These are phyloP conservation scores for Lactarius sanguifluus DNA, from an alignment of 768 basidiomycete genomes.

Conservation along the genomic window DNA sequence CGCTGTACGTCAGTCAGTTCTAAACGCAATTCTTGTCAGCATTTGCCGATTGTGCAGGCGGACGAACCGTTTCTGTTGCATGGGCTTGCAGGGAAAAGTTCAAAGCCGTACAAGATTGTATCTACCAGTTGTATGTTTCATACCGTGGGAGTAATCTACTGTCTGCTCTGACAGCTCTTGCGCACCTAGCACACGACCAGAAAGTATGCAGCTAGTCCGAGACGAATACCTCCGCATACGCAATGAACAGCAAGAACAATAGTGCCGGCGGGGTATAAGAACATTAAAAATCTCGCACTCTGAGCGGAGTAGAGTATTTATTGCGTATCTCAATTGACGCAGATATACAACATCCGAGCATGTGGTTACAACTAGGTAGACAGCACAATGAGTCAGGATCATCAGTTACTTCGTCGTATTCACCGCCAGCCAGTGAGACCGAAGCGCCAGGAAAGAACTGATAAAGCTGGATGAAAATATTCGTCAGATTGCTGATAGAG, in stretches of 20 bases:
- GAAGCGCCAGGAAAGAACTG: slow-evolving; percentile 39
- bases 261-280: background rate
- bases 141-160: background rate
- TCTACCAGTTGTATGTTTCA: slow-evolving; percentile 71
- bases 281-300: background rate
- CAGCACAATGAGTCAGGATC: background rate
- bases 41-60: slow-evolving; percentile 81
- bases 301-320: background rate
- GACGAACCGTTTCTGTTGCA: slow-evolving; percentile 78
- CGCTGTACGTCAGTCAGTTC: background rate
- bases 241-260: slow-evolving; percentile 37
- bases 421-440: slow-evolving; percentile 25
- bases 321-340: slow-evolving; percentile 18
- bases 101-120: slow-evolving; percentile 71
- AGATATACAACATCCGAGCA: background rate
- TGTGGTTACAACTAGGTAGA: slow-evolving; percentile 1
- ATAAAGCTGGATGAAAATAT: slow-evolving; percentile 48
- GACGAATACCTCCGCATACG: slow-evolving; percentile 72
- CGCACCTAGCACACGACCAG: slow-evolving; percentile 60
- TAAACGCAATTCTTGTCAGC: slow-evolving; percentile 42
- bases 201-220: slow-evolving; percentile 70
- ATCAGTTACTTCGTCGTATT: slow-evolving; percentile 19
- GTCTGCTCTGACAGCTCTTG: background rate
- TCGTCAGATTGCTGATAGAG: slow-evolving; percentile 13
- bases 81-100: slow-evolving; percentile 80